These are phyloP conservation scores for Boletus reticuloceps DNA, from an alignment of 768 basidiomycete genomes.

Conservation along the genomic window DNA sequence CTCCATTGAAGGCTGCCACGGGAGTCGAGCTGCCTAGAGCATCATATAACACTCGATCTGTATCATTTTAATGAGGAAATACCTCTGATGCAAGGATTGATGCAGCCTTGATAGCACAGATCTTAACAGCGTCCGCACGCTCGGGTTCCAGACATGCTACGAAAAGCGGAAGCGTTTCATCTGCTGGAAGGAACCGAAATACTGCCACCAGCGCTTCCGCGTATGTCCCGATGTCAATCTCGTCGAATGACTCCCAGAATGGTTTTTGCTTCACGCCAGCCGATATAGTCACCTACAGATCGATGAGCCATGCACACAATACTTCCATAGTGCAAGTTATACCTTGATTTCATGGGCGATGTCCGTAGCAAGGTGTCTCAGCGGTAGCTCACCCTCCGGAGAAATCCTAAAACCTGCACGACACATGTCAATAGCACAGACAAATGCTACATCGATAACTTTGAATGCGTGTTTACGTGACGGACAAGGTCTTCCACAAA, in stretches of 20 bases:
- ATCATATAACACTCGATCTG: constrained; percentile 7
- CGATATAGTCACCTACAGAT: constrained; percentile 21
- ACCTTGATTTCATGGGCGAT: constrained; percentile 82
- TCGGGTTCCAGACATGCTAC: constrained; percentile 67
- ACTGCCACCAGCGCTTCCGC: constrained; percentile 72
- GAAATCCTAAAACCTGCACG: constrained; percentile 57
- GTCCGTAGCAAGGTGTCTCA: constrained; percentile 66
- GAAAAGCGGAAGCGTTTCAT: constrained; percentile 62
- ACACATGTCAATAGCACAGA: constrained; percentile 77
- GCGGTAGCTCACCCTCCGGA: constrained; percentile 56
- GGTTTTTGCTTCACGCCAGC: constrained; percentile 44
- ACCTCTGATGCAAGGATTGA: constrained; percentile 69
- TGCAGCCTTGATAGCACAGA: constrained; percentile 71
- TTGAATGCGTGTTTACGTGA: constrained; percentile 51
- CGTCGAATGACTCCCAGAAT: constrained; percentile 71
- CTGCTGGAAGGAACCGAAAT: constrained; percentile 65
- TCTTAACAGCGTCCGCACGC: constrained; percentile 78
- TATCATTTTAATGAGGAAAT: constrained; percentile 10
- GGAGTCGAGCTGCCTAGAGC: constrained; percentile 48
- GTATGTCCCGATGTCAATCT: constrained; percentile 73
- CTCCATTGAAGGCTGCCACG: constrained; percentile 55
- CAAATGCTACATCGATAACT: constrained; percentile 61
- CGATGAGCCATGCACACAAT: neutral
- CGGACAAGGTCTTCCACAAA: constrained; percentile 64
- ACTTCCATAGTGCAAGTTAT: constrained; percentile 20